Base-by-base conservation (phyloP, 2,329 filamentous ascomycete species). In the Sporothrix euskadiensis region DNA sequence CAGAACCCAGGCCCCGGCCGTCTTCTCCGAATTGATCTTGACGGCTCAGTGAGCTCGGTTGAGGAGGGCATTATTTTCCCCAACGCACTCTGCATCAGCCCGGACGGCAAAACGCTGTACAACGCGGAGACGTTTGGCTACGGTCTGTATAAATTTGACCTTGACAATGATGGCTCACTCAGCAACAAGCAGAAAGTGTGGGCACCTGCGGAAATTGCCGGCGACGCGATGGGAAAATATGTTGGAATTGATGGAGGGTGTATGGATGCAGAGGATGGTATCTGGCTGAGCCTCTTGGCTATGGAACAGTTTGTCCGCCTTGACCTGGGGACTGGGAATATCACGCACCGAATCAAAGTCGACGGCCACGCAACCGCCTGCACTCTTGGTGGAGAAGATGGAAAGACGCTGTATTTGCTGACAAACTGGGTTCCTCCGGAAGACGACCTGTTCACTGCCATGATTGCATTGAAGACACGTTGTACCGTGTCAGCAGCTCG, bases 111-210 rank as follows among this genome's bases (percentile, higher is more conserved):
- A 14, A 39, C 30, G 19, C 61, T 65, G 32, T 65, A 41, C 32
- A 41, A 41, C n/a, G 61, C 61, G 10, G 61, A 65, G 61, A 41
- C 61, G 32, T 65, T 65, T 41, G 32, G 61, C 35, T 65, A 65
- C 32, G 61, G 61, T 35, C 39, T 65, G 32, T 35, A 35, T 14
- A 39, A 41, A 22, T 65, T 65, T 35, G 61, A 65, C n/a, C 61
- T 65, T 7, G 32, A 14, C 32, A 14, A 39, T 9, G 61, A 65
- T 4, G 61, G 61, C 32, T 41, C 30, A 1, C 39, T 65, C 6
- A 65, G 26, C 35, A 56, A 56, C 52, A 56, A 56, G 22, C 19
- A 56, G 9, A 56, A 56, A n/a, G 52, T 56, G 52, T 56, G 52
- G 52, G 52, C 52, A 3, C 16, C 52, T 1, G 14, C 52, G 3